Base-by-base conservation (phyloP, 2,329 filamentous ascomycete genomes). In the Botrytis galanthina region DNA sequence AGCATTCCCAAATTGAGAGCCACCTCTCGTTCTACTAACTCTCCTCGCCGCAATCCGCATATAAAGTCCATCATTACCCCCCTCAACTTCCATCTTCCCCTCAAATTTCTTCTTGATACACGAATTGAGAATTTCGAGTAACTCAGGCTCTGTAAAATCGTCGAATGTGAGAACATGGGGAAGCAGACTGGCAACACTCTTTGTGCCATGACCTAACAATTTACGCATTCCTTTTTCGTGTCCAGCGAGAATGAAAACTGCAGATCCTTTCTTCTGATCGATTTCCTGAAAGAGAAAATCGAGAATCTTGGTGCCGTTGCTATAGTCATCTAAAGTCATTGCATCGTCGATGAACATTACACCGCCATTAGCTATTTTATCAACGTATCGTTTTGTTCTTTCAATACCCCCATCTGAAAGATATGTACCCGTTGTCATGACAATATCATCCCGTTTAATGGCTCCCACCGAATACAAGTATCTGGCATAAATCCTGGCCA, bases 201-300 rank as follows among this genome's bases (percentile, higher is more conserved):
- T 73, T 0, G 92, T 92, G 0, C 88, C 89, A 75, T 94, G 91
- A 0, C 87, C 84, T 63, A 93, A 93, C 79, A 94, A 92, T 0
- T 85, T 85, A 76, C 94, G 91, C 91, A 95, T 94, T 75, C 92
- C 86, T 76, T 89, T 90, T 71, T 85, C 85, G 80, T 94, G 94
- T 0, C 93, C 92, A 0, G 91, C 92, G 2, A 95, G 82, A 1
- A 94, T 85, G 72, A 94, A 92, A 0, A 90, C 88, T 0, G 94
- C 80, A 76, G 92, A 92, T 0, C 91, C 91, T 0, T 85, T 87
- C 1, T 88, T 84, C 63, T 93, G 92, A 76, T 94, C 92, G 0
- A 93, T 87, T 77, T 93, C 91, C 0, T 90, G 85, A 0, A 94
- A 85, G 0, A 95, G 83, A 74, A 86, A 92, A 75, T 95, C 91